These are phyloP conservation scores for Tulasnella sp. DNA, from an alignment of 768 basidiomycete genomes.

Conservation along the genomic window DNA sequence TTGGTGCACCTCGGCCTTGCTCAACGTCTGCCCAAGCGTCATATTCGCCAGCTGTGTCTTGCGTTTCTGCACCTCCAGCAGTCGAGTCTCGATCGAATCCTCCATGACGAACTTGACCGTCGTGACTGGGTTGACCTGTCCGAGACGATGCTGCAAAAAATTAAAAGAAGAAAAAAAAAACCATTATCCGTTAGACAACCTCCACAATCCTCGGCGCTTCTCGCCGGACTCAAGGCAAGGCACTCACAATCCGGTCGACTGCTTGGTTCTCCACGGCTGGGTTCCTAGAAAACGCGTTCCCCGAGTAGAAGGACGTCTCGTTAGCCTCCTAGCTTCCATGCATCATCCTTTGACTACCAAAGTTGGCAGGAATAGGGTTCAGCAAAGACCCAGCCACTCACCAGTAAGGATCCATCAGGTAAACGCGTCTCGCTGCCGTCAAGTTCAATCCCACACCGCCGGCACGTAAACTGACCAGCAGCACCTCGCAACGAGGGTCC, in stretches of 20 bases:
- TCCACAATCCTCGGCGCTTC: not conserved
- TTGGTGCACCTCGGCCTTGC: slow-evolving; percentile 81
- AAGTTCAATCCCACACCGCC: slow-evolving; percentile 97
- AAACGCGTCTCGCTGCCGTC: slow-evolving; percentile 89
- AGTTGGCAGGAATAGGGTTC: slow-evolving; percentile 26
- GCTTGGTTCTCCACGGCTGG: slow-evolving; percentile 97
- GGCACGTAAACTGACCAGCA: slow-evolving; percentile 92
- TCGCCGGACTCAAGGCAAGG: not conserved
- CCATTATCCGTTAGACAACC: slow-evolving; percentile 19
- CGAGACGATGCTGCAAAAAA: slow-evolving; percentile 98
- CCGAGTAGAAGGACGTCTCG: not conserved
- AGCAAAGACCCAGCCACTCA: slow-evolving; percentile 38
- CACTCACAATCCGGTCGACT: slow-evolving; percentile 89
- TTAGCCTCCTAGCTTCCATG: not conserved
- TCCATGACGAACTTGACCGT: slow-evolving; percentile 92
- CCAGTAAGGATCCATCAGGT: slow-evolving; percentile 98
- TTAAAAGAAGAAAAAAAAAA: slow-evolving; percentile 27
- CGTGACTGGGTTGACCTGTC: slow-evolving; percentile 87
- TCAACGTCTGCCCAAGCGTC: slow-evolving; percentile 82
- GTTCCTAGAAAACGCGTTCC: slow-evolving; percentile 56
- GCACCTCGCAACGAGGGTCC: slow-evolving; percentile 87
- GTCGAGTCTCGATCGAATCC: slow-evolving; percentile 86
- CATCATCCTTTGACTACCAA: not conserved
- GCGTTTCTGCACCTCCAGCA: slow-evolving; percentile 90
- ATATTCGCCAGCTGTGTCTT: slow-evolving; percentile 93